phyloP scores from a whole-genome alignment of 139 green algal species.

The Picochlorum costavermella region DNA sequence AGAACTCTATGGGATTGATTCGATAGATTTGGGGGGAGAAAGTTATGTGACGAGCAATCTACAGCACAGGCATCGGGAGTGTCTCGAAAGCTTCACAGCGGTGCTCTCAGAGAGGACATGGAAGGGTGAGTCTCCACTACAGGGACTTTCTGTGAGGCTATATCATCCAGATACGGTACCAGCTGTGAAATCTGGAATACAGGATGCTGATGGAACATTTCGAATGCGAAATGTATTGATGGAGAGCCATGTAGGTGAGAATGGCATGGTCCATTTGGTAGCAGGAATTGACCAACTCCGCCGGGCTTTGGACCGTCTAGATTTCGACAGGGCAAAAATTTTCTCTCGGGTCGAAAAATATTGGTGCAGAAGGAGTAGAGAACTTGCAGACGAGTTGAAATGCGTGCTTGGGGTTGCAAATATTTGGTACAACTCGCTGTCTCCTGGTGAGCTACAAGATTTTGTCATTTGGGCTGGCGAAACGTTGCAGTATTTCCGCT shows the following conservation, averaged over 20 bases:
- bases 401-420: conserved; percentile 63
- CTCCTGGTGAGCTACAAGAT: conserved; percentile 57
- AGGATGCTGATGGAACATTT: conserved; percentile 42
- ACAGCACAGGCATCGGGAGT: conserved; percentile 60
- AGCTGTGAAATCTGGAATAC: conserved; percentile 34
- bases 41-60: conserved; percentile 45
- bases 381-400: conserved; percentile 48
- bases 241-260: conserved; percentile 56
- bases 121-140: conserved; percentile 17
- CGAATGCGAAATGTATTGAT: conserved; percentile 43
- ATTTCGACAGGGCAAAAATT: conserved; percentile 60
- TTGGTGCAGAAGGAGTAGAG: conserved; percentile 53
- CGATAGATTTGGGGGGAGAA: conserved; percentile 61
- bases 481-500: conserved; percentile 46
- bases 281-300: conserved; percentile 34
- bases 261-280: conserved; percentile 68
- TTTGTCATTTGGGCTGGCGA: conserved; percentile 84
- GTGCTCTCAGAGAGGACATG: conserved; percentile 26
- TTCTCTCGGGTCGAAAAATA: conserved; percentile 55
- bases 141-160: conserved; percentile 38
- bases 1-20: conserved; percentile 49
- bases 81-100: conserved; percentile 29
- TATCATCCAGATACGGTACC: conserved; percentile 61
- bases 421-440: conserved; percentile 72
- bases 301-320: conserved; percentile 41